Evolutionary conservation across 129 eudicot genomes (phyloP), one percentile per base, ranked within the genome.

Genomic region (Escallonia rubra): DNA sequence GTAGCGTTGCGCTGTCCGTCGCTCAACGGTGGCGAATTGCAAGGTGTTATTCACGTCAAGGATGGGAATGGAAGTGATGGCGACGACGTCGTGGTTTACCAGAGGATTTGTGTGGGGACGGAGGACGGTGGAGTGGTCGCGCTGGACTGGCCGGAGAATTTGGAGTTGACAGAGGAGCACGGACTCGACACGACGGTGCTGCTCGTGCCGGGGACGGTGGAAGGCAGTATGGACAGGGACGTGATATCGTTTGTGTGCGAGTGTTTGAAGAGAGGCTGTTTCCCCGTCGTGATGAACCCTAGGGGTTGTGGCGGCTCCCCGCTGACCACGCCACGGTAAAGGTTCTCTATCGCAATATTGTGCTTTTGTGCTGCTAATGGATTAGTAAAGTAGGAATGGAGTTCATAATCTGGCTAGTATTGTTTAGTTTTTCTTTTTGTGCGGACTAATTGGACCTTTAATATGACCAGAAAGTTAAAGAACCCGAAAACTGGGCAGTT

Each of bases 221-320:
- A 86, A 41, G 98, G 98, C 52, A 89, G 96, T 72, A 72, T 46
- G 81, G 98, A 89, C 45, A 70, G 62, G 75, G 68, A 73, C 47
- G 77, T 93, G 4, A 72, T 14, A 73, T 63, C 49, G 7, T 82
- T 93, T 60, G 98, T 89, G 10, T 56, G 44, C 12, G 91, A 88
- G 67, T 86, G 95, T 70, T 71, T 93, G 74, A 84, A 71, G 61
- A 65, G 81, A 40, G 98, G 96, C 2, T 73, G 85, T 71, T 93
- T 93, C 70, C 98, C 98, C 2, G 63, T 93, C 11, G 96, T 93
- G 16, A 78, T 93, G 83, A 93, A 93, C 74, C 98, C 98, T 41
- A 70, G 98, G 61, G 96, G 98, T 0, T 89, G 92, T 63, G 87
- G 95, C 4, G 85, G 87, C 48, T 93, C 98, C 0, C 98, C 98